These are phyloP conservation scores for Lichenothelia convexa DNA, from an alignment of 495 filamentous ascomycete genomes.

Conservation along the genomic window DNA sequence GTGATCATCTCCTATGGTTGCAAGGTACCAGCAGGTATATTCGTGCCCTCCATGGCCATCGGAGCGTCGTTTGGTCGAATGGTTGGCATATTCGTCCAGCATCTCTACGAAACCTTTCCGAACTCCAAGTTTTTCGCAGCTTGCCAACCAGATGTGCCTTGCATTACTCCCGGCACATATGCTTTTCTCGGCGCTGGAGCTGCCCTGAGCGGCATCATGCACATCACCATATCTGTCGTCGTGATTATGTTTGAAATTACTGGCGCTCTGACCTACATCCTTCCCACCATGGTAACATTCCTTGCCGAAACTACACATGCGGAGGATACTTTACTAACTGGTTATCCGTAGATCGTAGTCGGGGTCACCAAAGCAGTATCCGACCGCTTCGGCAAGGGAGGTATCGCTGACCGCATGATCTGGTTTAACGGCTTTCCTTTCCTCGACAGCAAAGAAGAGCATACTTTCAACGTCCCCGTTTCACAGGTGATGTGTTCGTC, in stretches of 20 bases:
- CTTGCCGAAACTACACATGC: not conserved
- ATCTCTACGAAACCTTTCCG: slow-evolving; percentile 68
- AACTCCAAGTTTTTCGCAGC: slow-evolving; percentile 66
- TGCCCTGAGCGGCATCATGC: slow-evolving; percentile 96
- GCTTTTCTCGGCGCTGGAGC: slow-evolving; percentile 86
- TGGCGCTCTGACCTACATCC: slow-evolving; percentile 83
- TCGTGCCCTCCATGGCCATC: slow-evolving; percentile 95
- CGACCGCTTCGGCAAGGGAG: slow-evolving; percentile 82
- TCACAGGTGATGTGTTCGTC: slow-evolving; percentile 81
- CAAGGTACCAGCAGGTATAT: slow-evolving; percentile 94
- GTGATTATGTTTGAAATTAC: slow-evolving; percentile 99
- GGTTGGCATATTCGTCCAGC: slow-evolving; percentile 85
- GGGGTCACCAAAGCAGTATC: slow-evolving; percentile 91
- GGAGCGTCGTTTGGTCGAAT: slow-evolving; percentile 87
- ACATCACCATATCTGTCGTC: slow-evolving; percentile 87
- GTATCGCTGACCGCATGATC: slow-evolving; percentile 96
- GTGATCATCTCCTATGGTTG: slow-evolving; percentile 97
- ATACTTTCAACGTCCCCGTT: slow-evolving; percentile 90
- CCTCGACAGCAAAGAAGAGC: slow-evolving; percentile 95
- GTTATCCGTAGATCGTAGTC: slow-evolving; percentile 61
- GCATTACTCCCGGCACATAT: slow-evolving; percentile 92
- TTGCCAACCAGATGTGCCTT: slow-evolving; percentile 82
- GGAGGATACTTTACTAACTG: slow-evolving; percentile 10
- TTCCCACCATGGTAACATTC: slow-evolving; percentile 68
- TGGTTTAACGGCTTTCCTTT: slow-evolving; percentile 99